Conservation (phyloP, 371 early-diverging fungal genomes). For the Parasitella parasitica region DNA sequence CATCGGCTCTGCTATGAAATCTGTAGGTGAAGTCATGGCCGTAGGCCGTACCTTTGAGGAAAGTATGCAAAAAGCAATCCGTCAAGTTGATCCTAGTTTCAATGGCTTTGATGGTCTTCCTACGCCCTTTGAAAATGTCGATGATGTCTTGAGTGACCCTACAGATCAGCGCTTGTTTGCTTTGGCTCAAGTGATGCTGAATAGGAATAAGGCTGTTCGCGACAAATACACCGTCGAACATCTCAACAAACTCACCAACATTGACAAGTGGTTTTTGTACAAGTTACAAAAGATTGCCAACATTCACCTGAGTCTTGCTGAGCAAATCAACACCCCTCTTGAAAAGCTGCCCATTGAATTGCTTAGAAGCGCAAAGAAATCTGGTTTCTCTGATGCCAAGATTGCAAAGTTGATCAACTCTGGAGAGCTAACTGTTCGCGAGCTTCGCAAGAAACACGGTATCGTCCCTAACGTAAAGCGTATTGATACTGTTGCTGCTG, state of each 20-base stretch:
- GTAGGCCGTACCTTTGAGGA: conserved; percentile 96
- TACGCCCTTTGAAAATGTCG: conserved; percentile 58
- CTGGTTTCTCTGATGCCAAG: conserved; percentile 87
- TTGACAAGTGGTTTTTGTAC: conserved; percentile 95
- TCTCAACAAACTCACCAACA: conserved; percentile 86
- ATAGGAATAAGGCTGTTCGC: conserved; percentile 37
- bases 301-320: conserved; percentile 55
- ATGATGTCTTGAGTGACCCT: conserved; percentile 72
- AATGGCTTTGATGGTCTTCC: conserved; percentile 65
- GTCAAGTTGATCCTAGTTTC: conserved; percentile 71
- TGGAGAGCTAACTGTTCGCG: conserved; percentile 67
- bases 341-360: conserved; percentile 53
- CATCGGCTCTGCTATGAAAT: conserved; percentile 89
- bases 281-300: conserved; percentile 85
- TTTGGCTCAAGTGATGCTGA: conserved; percentile 84
- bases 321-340: conserved; percentile 26
- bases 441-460: conserved; percentile 58
- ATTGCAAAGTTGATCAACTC: conserved; percentile 66
- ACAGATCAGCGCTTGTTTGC: conserved; percentile 92
- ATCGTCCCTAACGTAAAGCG: conserved; percentile 89
- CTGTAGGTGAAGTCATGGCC: conserved; percentile 97
- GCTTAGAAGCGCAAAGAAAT: conserved; percentile 75
- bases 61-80: conserved; percentile 88
- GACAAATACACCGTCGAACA: conserved; percentile 82
- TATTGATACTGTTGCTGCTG: conserved; percentile 92